Conservation (phyloP, 2,329 filamentous ascomycete species). For the Stenocarpella maydis region DNA sequence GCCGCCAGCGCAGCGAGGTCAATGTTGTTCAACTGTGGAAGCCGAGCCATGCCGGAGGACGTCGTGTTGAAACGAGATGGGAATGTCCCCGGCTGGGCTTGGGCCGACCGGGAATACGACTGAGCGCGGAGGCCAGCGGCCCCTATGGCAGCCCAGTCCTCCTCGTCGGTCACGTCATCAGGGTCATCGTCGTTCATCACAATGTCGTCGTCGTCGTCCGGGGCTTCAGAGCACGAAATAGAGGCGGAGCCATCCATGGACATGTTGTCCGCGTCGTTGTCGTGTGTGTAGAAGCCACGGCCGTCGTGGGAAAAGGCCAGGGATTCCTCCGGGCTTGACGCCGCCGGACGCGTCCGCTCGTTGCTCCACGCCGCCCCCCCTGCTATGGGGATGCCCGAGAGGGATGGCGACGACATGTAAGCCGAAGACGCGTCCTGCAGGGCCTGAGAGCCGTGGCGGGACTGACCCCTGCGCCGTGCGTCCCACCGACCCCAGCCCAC, state of each 20-base stretch:
- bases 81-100: slow-evolving; percentile 63
- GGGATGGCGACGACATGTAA: slow-evolving; percentile 54
- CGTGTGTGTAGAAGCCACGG: slow-evolving; percentile 70
- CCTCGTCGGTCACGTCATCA: slow-evolving; percentile 90
- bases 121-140: slow-evolving; percentile 81
- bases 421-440: slow-evolving; percentile 52
- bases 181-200: slow-evolving; percentile 75
- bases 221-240: slow-evolving; percentile 79
- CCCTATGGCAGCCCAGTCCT: slow-evolving; percentile 93
- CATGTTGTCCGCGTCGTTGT: slow-evolving; percentile 92
- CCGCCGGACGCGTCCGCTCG: slow-evolving; percentile 58
- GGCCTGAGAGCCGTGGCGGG: slow-evolving; percentile 54
- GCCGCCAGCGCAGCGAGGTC: slow-evolving; percentile 60
- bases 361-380: slow-evolving; percentile 53
- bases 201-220: slow-evolving; percentile 70
- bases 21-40: slow-evolving; percentile 60
- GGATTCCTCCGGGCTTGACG: slow-evolving; percentile 74
- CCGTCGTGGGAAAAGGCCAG: slow-evolving; percentile 79
- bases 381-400: slow-evolving; percentile 65
- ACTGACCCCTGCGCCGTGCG: slow-evolving; percentile 76
- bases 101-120: slow-evolving; percentile 67
- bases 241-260: slow-evolving; percentile 77
- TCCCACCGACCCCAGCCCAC: slow-evolving; percentile 98
- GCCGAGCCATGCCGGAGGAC: slow-evolving; percentile 60
- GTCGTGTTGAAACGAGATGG: slow-evolving; percentile 58